Evolutionary conservation across 495 filamentous ascomycete species (phyloP).

Genomic region (Staphylotrichum tortipilum): DNA sequence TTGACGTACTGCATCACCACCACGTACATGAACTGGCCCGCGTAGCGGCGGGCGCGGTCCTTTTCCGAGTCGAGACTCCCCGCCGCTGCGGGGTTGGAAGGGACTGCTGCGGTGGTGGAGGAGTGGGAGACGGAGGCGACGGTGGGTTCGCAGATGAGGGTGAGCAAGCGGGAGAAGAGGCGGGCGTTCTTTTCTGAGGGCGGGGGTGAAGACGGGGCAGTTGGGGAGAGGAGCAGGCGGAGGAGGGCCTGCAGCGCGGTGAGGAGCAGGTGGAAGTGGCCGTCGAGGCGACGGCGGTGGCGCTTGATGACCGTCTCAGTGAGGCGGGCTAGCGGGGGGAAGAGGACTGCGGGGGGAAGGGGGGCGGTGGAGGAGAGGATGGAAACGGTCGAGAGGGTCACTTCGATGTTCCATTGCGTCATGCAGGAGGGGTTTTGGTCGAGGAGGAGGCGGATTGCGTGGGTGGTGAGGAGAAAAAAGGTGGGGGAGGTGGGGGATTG

Average conservation of each 20-base stretch:
- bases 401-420: slow-evolving; percentile 63
- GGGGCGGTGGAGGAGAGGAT: slow-evolving; percentile 36
- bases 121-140: slow-evolving; percentile 57
- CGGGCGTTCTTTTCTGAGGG: slow-evolving; percentile 45
- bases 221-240: slow-evolving; percentile 43
- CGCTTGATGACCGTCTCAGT: slow-evolving; percentile 49
- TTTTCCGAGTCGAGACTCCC: slow-evolving; percentile 58
- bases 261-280: slow-evolving; percentile 60
- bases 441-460: slow-evolving; percentile 49
- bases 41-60: slow-evolving; percentile 64
- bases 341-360: slow-evolving; percentile 31
- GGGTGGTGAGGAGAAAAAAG: slow-evolving; percentile 49
- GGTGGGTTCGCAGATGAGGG: slow-evolving; percentile 69
- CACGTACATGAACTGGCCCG: slow-evolving; percentile 64
- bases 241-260: slow-evolving; percentile 56
- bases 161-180: slow-evolving; percentile 62
- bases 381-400: slow-evolving; percentile 49
- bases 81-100: no score
- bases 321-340: slow-evolving; percentile 51
- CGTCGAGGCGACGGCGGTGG: slow-evolving; percentile 38
- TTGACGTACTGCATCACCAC: slow-evolving; percentile 64
- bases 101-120: slow-evolving; percentile 18
- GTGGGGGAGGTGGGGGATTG: slow-evolving; percentile 2
- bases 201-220: neutral
- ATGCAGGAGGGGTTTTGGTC: slow-evolving; percentile 46